These are phyloP conservation scores for Coemansia sp. DNA, from an alignment of 192 early-diverging fungal genomes.

Conservation along the genomic window DNA sequence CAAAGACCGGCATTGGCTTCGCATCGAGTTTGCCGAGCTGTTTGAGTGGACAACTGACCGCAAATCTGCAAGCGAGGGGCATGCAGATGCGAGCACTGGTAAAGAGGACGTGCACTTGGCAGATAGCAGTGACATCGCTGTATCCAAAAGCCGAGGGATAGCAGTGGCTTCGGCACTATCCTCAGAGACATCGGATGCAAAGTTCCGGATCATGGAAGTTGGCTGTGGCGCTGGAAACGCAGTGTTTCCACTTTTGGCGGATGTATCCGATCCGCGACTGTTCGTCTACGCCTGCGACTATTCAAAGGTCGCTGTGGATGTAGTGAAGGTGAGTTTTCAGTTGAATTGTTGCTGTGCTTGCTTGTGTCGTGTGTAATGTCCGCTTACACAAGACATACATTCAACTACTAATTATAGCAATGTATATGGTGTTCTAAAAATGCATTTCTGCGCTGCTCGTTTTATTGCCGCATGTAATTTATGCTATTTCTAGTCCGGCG, in stretches of 20 bases:
- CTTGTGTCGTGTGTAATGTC: not conserved
- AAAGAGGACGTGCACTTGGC: not conserved
- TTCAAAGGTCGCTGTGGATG: conserved; percentile 65
- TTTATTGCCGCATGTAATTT: conserved; percentile 1
- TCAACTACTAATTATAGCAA: conserved; percentile 6
- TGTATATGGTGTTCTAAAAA: conserved; percentile 4
- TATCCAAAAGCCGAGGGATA: not conserved
- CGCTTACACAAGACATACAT: not conserved
- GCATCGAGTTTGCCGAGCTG: conserved; percentile 90
- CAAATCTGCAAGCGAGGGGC: conserved; percentile 8
- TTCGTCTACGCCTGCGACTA: conserved; percentile 81
- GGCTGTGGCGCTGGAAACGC: conserved; percentile 82
- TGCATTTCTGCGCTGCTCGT: not conserved
- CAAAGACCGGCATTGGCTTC: conserved; percentile 96
- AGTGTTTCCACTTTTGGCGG: conserved; percentile 72
- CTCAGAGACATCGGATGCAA: conserved; percentile 4
- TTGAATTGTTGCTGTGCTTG: not conserved
- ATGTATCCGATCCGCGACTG: conserved; percentile 57
- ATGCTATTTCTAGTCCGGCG: conserved; percentile 46
- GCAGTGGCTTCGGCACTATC: not conserved
- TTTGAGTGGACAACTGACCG: conserved; percentile 54
- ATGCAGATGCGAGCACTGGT: not conserved
- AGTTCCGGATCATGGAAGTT: conserved; percentile 68
- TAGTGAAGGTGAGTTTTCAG: conserved; percentile 64
- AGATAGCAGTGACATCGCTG: not conserved